Conservation (phyloP, 768 basidiomycete species). For the Daedalea quercina region DNA sequence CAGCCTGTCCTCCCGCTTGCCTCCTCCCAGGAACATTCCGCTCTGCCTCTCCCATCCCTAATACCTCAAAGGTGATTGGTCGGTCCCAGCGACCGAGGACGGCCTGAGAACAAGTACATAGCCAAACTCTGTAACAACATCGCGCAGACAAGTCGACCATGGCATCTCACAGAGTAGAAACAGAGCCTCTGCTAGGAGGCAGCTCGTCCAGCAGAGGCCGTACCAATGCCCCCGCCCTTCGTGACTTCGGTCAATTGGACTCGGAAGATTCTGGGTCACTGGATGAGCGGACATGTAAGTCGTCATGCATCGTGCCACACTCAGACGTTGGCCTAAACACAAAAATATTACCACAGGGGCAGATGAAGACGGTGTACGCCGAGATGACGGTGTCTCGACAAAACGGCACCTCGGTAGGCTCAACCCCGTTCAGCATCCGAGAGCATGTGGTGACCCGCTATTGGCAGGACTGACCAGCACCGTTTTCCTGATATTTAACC, state of each 20-base stretch:
- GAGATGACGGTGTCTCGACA: neutral
- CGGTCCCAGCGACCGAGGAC: neutral
- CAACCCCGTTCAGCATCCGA: neutral
- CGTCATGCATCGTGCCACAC: neutral
- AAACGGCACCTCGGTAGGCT: neutral
- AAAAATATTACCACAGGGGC: neutral
- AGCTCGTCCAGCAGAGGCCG: neutral
- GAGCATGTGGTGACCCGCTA: neutral
- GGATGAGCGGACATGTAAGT: neutral
- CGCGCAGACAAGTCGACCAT: neutral
- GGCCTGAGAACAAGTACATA: too few species aligned
- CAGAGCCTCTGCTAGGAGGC: neutral
- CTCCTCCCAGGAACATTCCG: neutral
- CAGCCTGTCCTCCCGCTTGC: neutral
- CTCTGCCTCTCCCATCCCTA: neutral
- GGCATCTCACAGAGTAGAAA: neutral
- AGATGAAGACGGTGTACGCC: neutral
- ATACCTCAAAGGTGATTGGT: neutral
- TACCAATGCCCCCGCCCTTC: neutral
- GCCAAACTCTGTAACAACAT: too few species aligned
- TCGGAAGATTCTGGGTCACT: neutral
- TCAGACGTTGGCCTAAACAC: too few species aligned
- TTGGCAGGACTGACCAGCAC: slow-evolving; percentile 24
- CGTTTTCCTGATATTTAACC: slow-evolving; percentile 65
- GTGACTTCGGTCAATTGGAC: neutral